phyloP scores from a whole-genome alignment of 768 basidiomycete genomes.

The Chalciporus piperatus region DNA sequence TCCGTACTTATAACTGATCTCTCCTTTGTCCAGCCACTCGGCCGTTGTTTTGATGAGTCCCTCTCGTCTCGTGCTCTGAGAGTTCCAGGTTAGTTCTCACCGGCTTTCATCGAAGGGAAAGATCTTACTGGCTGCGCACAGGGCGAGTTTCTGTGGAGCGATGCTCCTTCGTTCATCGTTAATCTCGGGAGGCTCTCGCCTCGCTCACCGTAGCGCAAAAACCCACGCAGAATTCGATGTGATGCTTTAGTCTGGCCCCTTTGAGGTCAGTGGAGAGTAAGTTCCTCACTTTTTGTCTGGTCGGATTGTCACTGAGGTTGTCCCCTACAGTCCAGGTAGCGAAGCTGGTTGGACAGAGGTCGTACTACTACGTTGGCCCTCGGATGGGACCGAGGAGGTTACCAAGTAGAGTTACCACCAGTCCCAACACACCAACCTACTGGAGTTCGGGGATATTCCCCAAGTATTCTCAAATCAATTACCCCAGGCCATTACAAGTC shows the following conservation, averaged over 20 bases:
- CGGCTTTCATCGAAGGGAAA: too few species aligned
- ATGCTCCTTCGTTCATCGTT: constrained; percentile 14
- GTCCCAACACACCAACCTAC: constrained; percentile 14
- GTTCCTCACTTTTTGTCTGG: neutral
- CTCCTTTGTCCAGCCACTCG: constrained; percentile 1
- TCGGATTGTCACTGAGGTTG: neutral
- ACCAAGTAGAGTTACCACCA: constrained; percentile 5
- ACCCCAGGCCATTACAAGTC: constrained; percentile 35
- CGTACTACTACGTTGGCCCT: neutral
- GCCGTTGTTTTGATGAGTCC: constrained; percentile 17
- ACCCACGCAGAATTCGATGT: constrained; percentile 14
- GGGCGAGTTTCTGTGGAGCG: constrained; percentile 11
- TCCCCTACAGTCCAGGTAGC: constrained; percentile 11
- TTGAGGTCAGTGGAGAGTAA: constrained; percentile 22
- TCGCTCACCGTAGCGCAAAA: constrained; percentile 3
- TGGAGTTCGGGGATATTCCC: constrained; percentile 24
- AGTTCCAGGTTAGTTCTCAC: constrained; percentile 1
- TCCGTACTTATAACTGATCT: constrained; percentile 6
- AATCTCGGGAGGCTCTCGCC: neutral
- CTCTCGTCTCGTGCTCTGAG: constrained; percentile 1
- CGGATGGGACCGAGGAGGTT: constrained; percentile 1
- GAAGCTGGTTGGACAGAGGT: constrained; percentile 8
- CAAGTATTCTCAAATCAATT: constrained; percentile 34
- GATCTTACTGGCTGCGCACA: neutral
- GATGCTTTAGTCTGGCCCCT: constrained; percentile 17